Percentiles rank a stretch among this genome's conserved stretches.
Evolutionary conservation across 2,329 filamentous ascomycete species (phyloP).

Genomic region (Talaromyces rugulosus): DNA sequence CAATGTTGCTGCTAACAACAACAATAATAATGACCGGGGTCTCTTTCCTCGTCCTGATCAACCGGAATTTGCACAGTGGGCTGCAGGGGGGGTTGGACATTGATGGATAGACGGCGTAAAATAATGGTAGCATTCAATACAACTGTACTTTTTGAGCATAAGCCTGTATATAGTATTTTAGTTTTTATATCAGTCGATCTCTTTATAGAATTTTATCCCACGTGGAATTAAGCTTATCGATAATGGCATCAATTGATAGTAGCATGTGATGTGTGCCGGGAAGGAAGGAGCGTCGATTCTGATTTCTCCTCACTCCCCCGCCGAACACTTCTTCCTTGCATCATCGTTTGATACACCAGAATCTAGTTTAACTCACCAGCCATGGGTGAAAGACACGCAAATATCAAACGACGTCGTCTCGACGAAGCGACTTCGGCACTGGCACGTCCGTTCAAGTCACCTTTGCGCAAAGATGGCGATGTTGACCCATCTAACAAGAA

Average conservation of each 20-base stretch:
- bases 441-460: constrained; percentile 69
- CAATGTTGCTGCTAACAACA: neutral
- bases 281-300: neutral
- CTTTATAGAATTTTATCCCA: neutral
- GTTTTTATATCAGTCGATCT: neutral
- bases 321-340: neutral
- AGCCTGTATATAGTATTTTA: neutral
- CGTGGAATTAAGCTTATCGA: constrained; percentile 16
- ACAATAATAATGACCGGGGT: constrained; percentile 33
- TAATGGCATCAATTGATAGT: constrained; percentile 5
- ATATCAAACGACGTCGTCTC: constrained; percentile 59
- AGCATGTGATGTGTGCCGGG: neutral
- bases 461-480: constrained; percentile 47
- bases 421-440: constrained; percentile 56
- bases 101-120: constrained; percentile 18
- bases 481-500: neutral
- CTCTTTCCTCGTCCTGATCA: constrained; percentile 64
- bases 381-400: constrained; percentile 4
- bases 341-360: neutral
- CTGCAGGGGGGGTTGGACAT: constrained; percentile 60
- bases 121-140: neutral
- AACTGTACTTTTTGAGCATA: neutral
- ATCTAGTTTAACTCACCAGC: too few relatives aligned
- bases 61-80: constrained; percentile 65
- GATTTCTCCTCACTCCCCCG: neutral